A percentile compares a stretch with the other conserved stretches of the same genome.
Evolutionary conservation across 345 rosid species (phyloP).

Genomic region (Eucalyptus pumila): DNA sequence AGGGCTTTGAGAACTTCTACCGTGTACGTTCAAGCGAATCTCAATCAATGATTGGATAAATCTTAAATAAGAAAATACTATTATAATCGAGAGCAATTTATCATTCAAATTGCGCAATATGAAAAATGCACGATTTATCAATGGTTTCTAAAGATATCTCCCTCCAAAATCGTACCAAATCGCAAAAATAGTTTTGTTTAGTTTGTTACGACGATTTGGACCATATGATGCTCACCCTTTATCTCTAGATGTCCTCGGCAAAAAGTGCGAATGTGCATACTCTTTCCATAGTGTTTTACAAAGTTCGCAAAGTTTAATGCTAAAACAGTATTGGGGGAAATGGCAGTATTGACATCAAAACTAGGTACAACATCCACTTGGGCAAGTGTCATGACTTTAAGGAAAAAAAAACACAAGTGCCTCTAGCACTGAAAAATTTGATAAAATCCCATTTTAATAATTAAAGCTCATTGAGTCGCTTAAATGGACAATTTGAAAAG

Average conservation of each 20-base stretch:
- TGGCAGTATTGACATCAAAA: not conserved
- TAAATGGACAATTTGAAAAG: not conserved
- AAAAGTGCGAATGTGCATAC: not conserved
- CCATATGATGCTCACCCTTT: not conserved
- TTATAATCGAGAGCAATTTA: not conserved
- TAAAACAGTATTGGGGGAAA: not conserved
- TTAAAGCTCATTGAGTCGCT: not conserved
- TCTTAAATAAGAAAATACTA: not conserved
- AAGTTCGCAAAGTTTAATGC: not conserved
- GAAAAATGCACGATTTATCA: not conserved
- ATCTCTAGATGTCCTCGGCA: not conserved
- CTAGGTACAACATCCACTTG: not conserved
- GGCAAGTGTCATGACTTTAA: not conserved
- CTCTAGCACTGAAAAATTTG: not conserved
- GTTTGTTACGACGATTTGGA: not conserved
- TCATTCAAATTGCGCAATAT: not conserved
- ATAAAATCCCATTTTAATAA: too few relatives aligned
- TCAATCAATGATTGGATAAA: not conserved
- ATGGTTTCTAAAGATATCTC: not conserved
- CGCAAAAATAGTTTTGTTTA: not conserved
- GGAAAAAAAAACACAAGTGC: not conserved
- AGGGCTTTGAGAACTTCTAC: not conserved
- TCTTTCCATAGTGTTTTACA: not conserved
- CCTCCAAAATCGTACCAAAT: too few relatives aligned
- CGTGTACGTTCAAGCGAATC: not conserved